A percentile compares a stretch with the other conserved stretches of the same genome.
These are phyloP conservation scores for Begonia loranthoides DNA, from an alignment of 306 rosid genomes.

Conservation along the genomic window DNA sequence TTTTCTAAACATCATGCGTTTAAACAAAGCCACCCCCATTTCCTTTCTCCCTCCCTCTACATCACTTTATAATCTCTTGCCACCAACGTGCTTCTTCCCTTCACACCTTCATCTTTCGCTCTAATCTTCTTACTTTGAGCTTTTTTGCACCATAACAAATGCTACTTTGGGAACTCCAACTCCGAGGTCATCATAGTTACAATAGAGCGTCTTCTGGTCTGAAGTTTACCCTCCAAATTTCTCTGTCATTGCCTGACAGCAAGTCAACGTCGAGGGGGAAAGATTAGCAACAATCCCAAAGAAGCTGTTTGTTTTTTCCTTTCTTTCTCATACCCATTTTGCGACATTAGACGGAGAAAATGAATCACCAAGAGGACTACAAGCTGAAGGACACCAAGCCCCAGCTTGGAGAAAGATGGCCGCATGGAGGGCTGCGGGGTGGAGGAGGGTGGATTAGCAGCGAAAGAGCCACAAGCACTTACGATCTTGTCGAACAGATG, in stretches of 20 bases:
- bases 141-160: neutral
- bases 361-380: neutral
- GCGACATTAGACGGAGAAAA: neutral
- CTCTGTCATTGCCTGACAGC: neutral
- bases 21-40: neutral
- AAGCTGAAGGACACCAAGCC: constrained; percentile 1
- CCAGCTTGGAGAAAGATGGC: neutral
- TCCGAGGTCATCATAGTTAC: neutral
- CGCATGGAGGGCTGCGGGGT: neutral
- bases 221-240: neutral
- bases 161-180: neutral
- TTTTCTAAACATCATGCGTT: neutral
- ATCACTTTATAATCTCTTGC: neutral
- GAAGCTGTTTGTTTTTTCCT: too few relatives aligned
- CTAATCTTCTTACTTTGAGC: neutral
- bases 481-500: neutral
- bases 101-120: neutral
- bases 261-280: neutral
- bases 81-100: neutral
- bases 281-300: neutral
- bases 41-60: neutral
- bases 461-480: neutral
- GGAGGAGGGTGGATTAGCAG: neutral
- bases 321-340: too few relatives aligned
- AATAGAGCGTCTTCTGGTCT: neutral